Percentiles rank a stretch among this genome's conserved stretches.
These are phyloP conservation scores for Colletotrichum cuscutae DNA, from an alignment of 2,329 filamentous ascomycete genomes.

Conservation along the genomic window DNA sequence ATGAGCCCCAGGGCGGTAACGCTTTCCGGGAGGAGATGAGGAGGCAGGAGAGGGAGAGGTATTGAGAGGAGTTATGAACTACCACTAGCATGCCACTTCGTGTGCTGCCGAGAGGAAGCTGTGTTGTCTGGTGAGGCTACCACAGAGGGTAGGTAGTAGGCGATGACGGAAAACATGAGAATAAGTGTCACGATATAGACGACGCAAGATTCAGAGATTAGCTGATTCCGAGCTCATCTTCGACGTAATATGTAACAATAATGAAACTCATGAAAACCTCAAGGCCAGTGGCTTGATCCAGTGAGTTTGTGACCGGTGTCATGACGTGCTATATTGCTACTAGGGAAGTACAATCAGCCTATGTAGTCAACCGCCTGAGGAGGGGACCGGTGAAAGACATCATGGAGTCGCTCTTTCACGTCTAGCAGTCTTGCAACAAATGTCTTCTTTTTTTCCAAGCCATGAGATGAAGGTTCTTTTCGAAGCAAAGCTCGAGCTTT, in stretches of 20 bases:
- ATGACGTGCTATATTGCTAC: neutral
- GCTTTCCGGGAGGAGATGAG: conserved; percentile 61
- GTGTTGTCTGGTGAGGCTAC: neutral
- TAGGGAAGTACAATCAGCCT: no score
- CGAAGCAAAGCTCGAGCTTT: no score
- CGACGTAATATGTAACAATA: conserved; percentile 24
- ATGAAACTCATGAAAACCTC: conserved; percentile 8
- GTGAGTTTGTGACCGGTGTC: neutral
- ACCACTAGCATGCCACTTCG: neutral
- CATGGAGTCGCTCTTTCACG: no score
- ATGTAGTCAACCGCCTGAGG: no score
- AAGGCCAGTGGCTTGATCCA: neutral
- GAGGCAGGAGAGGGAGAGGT: conserved; percentile 56
- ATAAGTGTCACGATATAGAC: conserved; percentile 5
- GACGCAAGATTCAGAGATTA: conserved; percentile 1
- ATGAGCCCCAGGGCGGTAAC: conserved; percentile 50
- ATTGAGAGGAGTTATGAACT: no score
- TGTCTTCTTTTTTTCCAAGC: no score
- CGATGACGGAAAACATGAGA: neutral
- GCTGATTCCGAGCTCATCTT: neutral
- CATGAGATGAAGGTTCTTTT: no score
- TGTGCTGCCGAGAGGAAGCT: neutral
- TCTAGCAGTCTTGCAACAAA: no score
- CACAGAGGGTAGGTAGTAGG: neutral
- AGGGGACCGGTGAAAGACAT: no score